A percentile compares a stretch with the other conserved stretches of the same genome.
phyloP scores from a whole-genome alignment of 805 yeast species.

The Cyberlindnera japonica region DNA sequence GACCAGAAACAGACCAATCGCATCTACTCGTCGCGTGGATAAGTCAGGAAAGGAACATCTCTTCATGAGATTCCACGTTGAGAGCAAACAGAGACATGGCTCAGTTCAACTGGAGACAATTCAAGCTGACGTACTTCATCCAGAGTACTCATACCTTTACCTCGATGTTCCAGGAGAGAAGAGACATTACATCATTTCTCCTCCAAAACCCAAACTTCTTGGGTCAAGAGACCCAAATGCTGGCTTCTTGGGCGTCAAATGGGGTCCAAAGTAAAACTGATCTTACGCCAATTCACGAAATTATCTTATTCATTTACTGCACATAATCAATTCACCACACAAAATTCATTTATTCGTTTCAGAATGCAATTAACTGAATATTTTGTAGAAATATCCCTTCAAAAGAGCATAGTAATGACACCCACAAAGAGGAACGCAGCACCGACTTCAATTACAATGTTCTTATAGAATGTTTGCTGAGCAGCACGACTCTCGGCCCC shows the following conservation, averaged over 20 bases:
- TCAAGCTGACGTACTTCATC: slow-evolving; percentile 57
- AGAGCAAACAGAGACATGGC: slow-evolving; percentile 62
- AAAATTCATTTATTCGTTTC: too few species aligned
- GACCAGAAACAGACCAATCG: slow-evolving; percentile 85
- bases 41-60: slow-evolving; percentile 77
- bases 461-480: slow-evolving; percentile 9
- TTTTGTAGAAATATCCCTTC: neutral
- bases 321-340: slow-evolving; percentile 2
- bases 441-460: slow-evolving; percentile 5
- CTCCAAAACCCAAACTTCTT: slow-evolving; percentile 46
- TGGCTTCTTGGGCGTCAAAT: slow-evolving; percentile 77
- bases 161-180: slow-evolving; percentile 70
- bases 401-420: slow-evolving; percentile 3
- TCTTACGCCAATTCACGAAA: too few species aligned
- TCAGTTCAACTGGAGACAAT: slow-evolving; percentile 78
- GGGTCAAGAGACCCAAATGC: slow-evolving; percentile 35
- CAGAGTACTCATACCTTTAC: slow-evolving; percentile 68
- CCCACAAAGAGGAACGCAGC: slow-evolving; percentile 9
- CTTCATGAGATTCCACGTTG: slow-evolving; percentile 83
- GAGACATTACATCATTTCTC: slow-evolving; percentile 67
- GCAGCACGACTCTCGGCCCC: slow-evolving; percentile 8
- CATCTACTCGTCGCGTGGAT: slow-evolving; percentile 61
- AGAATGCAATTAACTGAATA: neutral
- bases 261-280: slow-evolving; percentile 73
- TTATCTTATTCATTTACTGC: too few species aligned